phyloP scores from a whole-genome alignment of 257 asterid genomes.

The Penstemon davidsonii region DNA sequence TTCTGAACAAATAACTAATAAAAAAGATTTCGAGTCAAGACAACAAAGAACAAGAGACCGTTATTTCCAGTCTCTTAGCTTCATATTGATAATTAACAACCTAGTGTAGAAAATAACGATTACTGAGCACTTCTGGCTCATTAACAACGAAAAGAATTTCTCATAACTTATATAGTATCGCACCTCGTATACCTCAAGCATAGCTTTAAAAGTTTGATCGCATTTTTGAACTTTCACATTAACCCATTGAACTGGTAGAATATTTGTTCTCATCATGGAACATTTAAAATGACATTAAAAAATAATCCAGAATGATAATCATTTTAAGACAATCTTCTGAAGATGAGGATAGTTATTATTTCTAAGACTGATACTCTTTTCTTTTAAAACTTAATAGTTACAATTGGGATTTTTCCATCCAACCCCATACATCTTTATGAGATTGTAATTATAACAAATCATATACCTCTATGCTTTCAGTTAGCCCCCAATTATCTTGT shows the following conservation, averaged over 20 bases:
- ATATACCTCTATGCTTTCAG: not conserved
- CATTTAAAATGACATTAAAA: not conserved
- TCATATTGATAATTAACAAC: not conserved
- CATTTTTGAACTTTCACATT: not conserved
- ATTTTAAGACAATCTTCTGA: not conserved
- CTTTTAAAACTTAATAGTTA: not conserved
- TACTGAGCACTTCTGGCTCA: not conserved
- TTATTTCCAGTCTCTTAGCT: not conserved
- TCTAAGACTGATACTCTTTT: not conserved
- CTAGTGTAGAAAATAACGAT: not conserved
- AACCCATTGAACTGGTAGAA: not conserved
- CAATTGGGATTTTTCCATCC: not conserved
- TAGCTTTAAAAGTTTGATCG: not conserved
- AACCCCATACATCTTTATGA: not conserved
- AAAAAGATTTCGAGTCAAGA: not conserved
- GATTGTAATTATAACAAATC: not conserved
- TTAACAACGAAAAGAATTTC: not conserved
- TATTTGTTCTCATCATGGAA: not conserved
- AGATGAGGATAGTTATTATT: not conserved
- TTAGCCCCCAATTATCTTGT: not conserved
- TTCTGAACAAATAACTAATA: not conserved
- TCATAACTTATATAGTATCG: not conserved
- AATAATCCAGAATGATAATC: not conserved
- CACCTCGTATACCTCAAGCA: not conserved
- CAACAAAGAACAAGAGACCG: not conserved